Evolutionary conservation across 495 filamentous ascomycete species (phyloP).

Genomic region (Trichoderma asperelloides): DNA sequence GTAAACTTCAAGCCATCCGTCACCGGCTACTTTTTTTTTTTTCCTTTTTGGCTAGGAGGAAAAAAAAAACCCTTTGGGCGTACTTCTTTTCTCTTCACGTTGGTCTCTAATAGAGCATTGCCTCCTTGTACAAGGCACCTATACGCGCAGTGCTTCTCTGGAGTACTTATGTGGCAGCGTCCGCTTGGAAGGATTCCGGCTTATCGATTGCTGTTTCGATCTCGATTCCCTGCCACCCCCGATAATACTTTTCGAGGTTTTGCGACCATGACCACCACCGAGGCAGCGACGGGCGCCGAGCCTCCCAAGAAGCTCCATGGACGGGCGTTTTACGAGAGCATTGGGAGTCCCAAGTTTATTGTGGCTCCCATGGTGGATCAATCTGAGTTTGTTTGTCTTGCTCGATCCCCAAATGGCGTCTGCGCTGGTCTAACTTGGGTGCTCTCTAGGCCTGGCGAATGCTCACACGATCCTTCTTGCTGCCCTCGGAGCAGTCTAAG

Average conservation of each 20-base stretch:
- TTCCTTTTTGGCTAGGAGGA: not conserved
- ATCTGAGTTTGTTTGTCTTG: slow-evolving; percentile 76
- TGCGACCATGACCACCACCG: slow-evolving; percentile 15
- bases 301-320: slow-evolving; percentile 57
- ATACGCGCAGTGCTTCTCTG: not conserved
- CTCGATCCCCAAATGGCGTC: not conserved
- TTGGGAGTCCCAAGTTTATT: slow-evolving; percentile 82
- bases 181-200: not conserved
- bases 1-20: not conserved
- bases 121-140: not conserved
- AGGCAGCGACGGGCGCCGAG: not conserved
- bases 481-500: slow-evolving; percentile 44
- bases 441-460: slow-evolving; percentile 77
- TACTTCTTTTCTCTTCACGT: not conserved
- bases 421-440: slow-evolving; percentile 14
- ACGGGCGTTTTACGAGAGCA: slow-evolving; percentile 82
- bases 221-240: not conserved
- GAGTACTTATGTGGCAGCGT: not conserved
- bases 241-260: not conserved
- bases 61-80: not conserved
- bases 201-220: not conserved
- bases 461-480: slow-evolving; percentile 83
- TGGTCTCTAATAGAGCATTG: not conserved
- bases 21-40: not conserved
- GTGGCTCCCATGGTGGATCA: slow-evolving; percentile 98